phyloP scores from a whole-genome alignment of 495 filamentous ascomycete genomes.

The Aspergillus steynii region DNA sequence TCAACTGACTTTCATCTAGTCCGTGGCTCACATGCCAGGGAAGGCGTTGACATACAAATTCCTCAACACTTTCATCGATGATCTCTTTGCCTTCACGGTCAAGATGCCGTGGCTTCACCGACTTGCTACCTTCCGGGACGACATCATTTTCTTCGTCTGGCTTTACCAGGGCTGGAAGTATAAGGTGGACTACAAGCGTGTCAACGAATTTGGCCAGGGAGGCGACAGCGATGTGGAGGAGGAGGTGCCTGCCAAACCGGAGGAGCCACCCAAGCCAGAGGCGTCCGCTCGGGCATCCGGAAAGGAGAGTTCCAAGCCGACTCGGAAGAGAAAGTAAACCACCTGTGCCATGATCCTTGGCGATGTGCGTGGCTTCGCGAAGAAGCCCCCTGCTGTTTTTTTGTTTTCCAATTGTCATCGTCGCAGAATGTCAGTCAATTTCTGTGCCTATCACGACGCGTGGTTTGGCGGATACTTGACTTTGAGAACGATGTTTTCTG shows the following conservation, averaged over 20 bases:
- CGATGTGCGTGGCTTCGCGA: not conserved
- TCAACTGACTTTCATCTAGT: slow-evolving; percentile 39
- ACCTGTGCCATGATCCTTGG: not conserved
- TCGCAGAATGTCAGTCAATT: not conserved
- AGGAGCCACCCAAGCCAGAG: slow-evolving; percentile 22
- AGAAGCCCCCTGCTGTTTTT: not conserved
- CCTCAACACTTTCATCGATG: slow-evolving; percentile 77
- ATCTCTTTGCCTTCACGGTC: slow-evolving; percentile 96
- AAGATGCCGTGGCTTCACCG: slow-evolving; percentile 97
- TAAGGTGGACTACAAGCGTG: slow-evolving; percentile 84
- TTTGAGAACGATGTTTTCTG: not conserved
- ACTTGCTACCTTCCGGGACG: slow-evolving; percentile 90
- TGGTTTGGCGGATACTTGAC: not conserved
- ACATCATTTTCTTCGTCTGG: slow-evolving; percentile 98
- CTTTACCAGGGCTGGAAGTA: slow-evolving; percentile 95
- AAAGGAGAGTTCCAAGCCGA: slow-evolving; percentile 32
- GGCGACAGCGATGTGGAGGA: slow-evolving; percentile 78
- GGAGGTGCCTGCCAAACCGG: slow-evolving; percentile 40
- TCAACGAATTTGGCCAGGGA: slow-evolving; percentile 98
- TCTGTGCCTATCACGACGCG: not conserved
- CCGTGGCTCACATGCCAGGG: slow-evolving; percentile 94
- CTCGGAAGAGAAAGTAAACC: slow-evolving; percentile 46
- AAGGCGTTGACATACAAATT: slow-evolving; percentile 98
- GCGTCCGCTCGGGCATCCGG: slow-evolving; percentile 31
- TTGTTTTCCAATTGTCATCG: not conserved